These are phyloP conservation scores for Lactifluus echinatus DNA, from an alignment of 768 basidiomycete genomes.

Conservation along the genomic window DNA sequence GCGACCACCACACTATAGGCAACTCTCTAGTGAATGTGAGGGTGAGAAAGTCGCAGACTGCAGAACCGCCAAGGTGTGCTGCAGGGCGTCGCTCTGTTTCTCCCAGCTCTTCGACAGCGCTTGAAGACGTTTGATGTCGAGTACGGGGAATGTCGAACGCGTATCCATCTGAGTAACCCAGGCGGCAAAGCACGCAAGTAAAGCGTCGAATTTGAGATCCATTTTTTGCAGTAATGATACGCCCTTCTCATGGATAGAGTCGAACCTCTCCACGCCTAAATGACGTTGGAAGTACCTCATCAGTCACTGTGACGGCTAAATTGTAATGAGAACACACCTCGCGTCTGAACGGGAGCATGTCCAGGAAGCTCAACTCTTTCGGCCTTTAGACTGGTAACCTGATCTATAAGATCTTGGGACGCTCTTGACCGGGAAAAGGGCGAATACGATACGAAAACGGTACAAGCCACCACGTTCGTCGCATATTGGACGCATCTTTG, in stretches of 20 bases:
- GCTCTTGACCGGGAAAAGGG: neutral
- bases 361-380: neutral
- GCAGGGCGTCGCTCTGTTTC: neutral
- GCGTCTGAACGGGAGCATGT: neutral
- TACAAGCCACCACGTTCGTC: neutral
- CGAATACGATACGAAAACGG: neutral
- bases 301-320: neutral
- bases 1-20: no score
- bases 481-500: neutral
- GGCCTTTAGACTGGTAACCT: neutral
- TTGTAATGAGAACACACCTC: neutral
- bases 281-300: neutral
- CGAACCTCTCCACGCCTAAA: neutral
- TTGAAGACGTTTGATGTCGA: neutral
- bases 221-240: neutral
- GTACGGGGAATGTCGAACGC: neutral
- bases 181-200: neutral
- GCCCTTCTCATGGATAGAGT: neutral
- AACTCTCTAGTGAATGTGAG: no score
- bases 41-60: no score
- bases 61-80: neutral
- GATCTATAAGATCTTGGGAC: neutral
- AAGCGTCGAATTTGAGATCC: neutral
- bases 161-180: neutral
- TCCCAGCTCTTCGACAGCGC: neutral